Evolutionary conservation across 768 basidiomycete genomes (phyloP).

Genomic region (Symmetrospora coprosmae): DNA sequence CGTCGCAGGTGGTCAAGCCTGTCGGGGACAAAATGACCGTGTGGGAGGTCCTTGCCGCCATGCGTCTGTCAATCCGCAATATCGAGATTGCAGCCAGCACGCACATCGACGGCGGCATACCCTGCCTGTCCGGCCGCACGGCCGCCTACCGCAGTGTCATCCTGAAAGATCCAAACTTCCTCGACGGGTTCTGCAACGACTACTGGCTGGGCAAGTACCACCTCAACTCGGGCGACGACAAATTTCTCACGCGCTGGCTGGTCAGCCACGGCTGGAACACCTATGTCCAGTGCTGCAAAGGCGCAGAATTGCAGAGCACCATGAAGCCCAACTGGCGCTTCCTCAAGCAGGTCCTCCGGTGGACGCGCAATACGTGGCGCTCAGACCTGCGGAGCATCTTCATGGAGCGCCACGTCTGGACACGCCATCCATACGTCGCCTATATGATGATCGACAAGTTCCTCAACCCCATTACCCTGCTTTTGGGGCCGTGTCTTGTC

Average conservation of each 20-base stretch:
- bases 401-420: slow-evolving; percentile 77
- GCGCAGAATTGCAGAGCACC: slow-evolving; percentile 61
- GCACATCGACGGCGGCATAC: slow-evolving; percentile 82
- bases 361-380: slow-evolving; percentile 90
- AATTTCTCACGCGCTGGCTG: slow-evolving; percentile 92
- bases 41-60: slow-evolving; percentile 89
- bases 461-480: slow-evolving; percentile 71
- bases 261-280: slow-evolving; percentile 88
- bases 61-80: slow-evolving; percentile 81
- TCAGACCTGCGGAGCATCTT: slow-evolving; percentile 77
- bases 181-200: slow-evolving; percentile 85
- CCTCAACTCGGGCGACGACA: slow-evolving; percentile 68
- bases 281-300: slow-evolving; percentile 55
- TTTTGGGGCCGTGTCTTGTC: slow-evolving; percentile 69
- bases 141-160: slow-evolving; percentile 89
- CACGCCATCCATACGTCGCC: slow-evolving; percentile 63
- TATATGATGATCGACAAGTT: slow-evolving; percentile 68
- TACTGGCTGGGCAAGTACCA: slow-evolving; percentile 89
- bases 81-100: slow-evolving; percentile 80
- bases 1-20: slow-evolving; percentile 73
- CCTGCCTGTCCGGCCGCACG: slow-evolving; percentile 81
- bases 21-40: slow-evolving; percentile 67
- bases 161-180: slow-evolving; percentile 82
- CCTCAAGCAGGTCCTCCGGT: slow-evolving; percentile 78
- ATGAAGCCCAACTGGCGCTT: slow-evolving; percentile 98